A percentile compares a stretch with the other conserved stretches of the same genome.
These are phyloP conservation scores for Calendula officinalis DNA, from an alignment of 129 eudicot genomes.

Conservation along the genomic window DNA sequence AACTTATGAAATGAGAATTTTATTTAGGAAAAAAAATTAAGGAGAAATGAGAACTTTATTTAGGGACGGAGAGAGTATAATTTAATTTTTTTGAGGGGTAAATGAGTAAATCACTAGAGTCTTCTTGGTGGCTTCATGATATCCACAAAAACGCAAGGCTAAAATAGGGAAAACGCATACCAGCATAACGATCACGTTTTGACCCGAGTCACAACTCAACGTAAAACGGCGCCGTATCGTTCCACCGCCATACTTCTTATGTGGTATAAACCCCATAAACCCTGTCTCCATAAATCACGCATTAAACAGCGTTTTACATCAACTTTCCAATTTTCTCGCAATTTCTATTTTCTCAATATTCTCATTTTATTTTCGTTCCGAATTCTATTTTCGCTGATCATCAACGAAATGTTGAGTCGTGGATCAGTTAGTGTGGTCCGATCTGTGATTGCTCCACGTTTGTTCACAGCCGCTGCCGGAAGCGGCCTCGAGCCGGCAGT, in stretches of 20 bases:
- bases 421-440: slow-evolving; percentile 48
- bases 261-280: slow-evolving; percentile 15
- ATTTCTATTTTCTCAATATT: not conserved
- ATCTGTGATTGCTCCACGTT: slow-evolving; percentile 41
- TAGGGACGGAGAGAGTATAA: too few species aligned
- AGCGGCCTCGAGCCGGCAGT: slow-evolving; percentile 19
- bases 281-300: slow-evolving; percentile 6
- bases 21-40: too few species aligned
- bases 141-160: slow-evolving; percentile 18
- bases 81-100: too few species aligned
- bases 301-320: not conserved
- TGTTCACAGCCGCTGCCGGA: slow-evolving; percentile 29
- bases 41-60: too few species aligned
- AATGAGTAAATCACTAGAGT: not conserved
- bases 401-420: slow-evolving; percentile 54
- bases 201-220: not conserved
- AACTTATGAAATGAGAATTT: too few species aligned
- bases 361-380: too few species aligned
- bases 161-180: slow-evolving; percentile 21
- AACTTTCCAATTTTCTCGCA: slow-evolving; percentile 11
- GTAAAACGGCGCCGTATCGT: slow-evolving; percentile 17
- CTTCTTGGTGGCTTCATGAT: not conserved
- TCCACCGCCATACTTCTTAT: slow-evolving; percentile 34
- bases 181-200: too few species aligned
- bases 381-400: not conserved